Percentiles rank a stretch among this genome's conserved stretches.
phyloP scores from a whole-genome alignment of 352 stramenopile genomes.

The Globisporangium canariense region DNA sequence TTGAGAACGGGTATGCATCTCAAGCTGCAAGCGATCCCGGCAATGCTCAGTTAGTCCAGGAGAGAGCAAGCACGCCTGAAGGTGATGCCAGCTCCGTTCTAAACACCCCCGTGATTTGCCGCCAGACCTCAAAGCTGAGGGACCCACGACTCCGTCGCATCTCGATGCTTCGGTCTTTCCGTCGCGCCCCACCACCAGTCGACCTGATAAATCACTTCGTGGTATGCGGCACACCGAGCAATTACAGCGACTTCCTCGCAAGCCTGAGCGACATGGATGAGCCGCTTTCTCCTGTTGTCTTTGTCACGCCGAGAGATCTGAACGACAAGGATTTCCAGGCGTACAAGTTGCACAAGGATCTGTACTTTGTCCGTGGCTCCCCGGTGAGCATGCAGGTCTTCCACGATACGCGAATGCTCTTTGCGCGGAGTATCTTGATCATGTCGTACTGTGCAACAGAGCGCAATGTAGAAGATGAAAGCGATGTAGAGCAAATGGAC shows the following conservation, averaged over 20 bases:
- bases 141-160: conserved; percentile 25
- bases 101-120: conserved; percentile 3
- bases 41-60: background rate
- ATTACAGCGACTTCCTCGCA: conserved; percentile 47
- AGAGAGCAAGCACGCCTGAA: background rate
- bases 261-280: conserved; percentile 51
- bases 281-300: conserved; percentile 36
- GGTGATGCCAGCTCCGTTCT: background rate
- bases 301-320: conserved; percentile 49
- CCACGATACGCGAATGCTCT: conserved; percentile 47
- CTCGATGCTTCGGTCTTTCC: conserved; percentile 36
- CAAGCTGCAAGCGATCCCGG: background rate
- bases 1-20: background rate
- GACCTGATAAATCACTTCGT: conserved; percentile 52
- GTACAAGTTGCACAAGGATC: conserved; percentile 36
- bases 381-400: conserved; percentile 61
- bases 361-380: conserved; percentile 73
- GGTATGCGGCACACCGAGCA: conserved; percentile 62
- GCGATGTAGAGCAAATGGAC: conserved; percentile 37
- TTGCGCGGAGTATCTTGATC: conserved; percentile 68
- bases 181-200: conserved; percentile 24
- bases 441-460: conserved; percentile 53
- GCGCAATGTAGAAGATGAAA: conserved; percentile 17
- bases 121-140: background rate
- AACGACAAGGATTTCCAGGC: conserved; percentile 46